Evolutionary conservation across 495 filamentous ascomycete genomes (phyloP), one percentile per base, ranked within the genome.

Genomic region (Amorphotheca resinae): DNA sequence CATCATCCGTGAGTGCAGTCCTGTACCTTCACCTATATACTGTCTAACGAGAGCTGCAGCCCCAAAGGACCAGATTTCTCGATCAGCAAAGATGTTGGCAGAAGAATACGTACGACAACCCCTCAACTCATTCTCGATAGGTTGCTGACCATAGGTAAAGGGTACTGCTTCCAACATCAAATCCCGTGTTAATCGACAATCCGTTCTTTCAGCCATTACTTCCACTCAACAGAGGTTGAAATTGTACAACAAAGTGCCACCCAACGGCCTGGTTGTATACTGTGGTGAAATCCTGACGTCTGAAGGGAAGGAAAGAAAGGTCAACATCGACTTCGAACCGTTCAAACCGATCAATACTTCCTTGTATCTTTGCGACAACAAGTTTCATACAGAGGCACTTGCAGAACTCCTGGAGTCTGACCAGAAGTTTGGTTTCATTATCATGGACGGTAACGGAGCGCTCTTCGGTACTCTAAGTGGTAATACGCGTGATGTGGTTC

Each of bases 341-440:
- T 98, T 98, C 73, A 98, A 96, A 71, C 89, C 91, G 16, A 96
- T 98, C 76, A 98, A 98, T 64, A 98, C 91, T 4, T 98, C 91
- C 8, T 77, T 98, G 7, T 98, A 98, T 62, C 79, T 98, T 21
- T 98, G 91, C 69, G 91, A 98, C 72, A 98, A 98, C 70, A 98
- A 98, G 57, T 98, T 98, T 68, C 91, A 98, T 60, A 98, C 91
- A 26, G 91, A 98, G 61, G 89, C 91, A 5, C 68, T 98, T 47
- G 88, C 85, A 44, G 91, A 98, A 68, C 74, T 98, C 45, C 77
- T 98, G 35, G 91, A 96, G 65, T 94, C 88, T 4, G 91, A 98
- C 62, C 88, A 93, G 68, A 94, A 93, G 65, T 98, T 98, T 56
- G 91, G 91, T 26, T 98, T 98, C 63, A 98, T 98, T 57, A 77